Evolutionary conservation across 192 early-diverging fungal species (phyloP), one percentile per base, ranked within the genome.

Genomic region (Umbelopsis isabellina): DNA sequence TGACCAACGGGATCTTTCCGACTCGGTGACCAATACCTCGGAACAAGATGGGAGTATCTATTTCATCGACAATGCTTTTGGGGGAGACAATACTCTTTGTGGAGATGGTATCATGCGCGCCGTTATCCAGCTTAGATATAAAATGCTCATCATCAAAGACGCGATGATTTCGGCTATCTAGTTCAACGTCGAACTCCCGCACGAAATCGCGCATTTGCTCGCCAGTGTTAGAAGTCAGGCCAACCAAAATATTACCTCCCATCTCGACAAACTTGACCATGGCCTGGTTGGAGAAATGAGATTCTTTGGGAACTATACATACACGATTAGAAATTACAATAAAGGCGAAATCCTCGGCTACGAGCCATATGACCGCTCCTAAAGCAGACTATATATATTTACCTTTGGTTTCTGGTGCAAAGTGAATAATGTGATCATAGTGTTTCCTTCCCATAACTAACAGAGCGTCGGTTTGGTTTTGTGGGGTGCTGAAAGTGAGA

Each of bases 181-280:
- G 91, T 45, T 93, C 92, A 20, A 94, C 88, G 55, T 92, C 93
- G 73, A 98, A 94, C 74, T 98, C 97, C 71, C 86, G 83, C n/a
- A 89, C 90, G 46, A 99, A 83, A 69, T 94, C 93, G 13, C 94
- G 88, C 5, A 93, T 67, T 8, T 85, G 78, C 41, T 92, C 91
- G 6, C 86, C 84, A 20, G 91, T 68, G 49, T 90, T 84, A 35
- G 85, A 74, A 9, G 88, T 86, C 1, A 85, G 89, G 4, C 90
- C 92, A 13, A 96, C 61, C 5, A 99, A 46, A 35, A 98, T 76
- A 76, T 98, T 99, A 21, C 97, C 98, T 41, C 96, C 97, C 25
- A 88, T 84, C 55, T 96, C 90, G 47, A 98, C 86, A 77, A 95
- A 99, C 52, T 93, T 85, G 46, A 95, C 79, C 18, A 99, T 79